Base-by-base conservation (phyloP, 1,284 basidiomycete genomes). In the Pyrrhoderma noxium region DNA sequence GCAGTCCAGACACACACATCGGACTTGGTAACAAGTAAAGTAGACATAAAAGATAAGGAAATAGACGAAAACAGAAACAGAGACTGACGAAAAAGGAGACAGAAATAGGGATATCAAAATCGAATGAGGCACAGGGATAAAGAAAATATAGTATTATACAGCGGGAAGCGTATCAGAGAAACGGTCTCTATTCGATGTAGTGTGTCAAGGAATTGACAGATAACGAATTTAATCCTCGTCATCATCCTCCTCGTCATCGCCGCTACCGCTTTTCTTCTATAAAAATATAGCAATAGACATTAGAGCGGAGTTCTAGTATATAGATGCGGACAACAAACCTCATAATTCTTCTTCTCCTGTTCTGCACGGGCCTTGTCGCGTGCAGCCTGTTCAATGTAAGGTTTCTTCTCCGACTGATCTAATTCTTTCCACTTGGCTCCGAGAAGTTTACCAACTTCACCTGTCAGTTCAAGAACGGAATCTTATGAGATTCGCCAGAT, bases 341-440 rank as follows among this genome's bases (percentile, higher is more conserved):
- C 81, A 69, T 89, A 83, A 7, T 76, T 81, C 46, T 75, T 75
- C 70, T 92, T 93, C 67, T 91, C 89, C 48, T 79, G 72, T 64
- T 91, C 90, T 38, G 86, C 88, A 52, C 92, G 80, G 56, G 74
- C 68, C 76, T 95, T 96, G 72, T 96, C 93, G 55, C 77, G 77
- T 46, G 83, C 78, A 56, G 93, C 93, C 71, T 89, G 83, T 58
- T 92, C 87, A 58, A 85, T 63, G 74, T 94, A 96, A n/a, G 93
- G 93, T 90, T 91, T 92, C 73, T 82, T 83, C 70, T 85, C 81
- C 44, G 69, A 68, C 7, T 79, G 77, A 58, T 69, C 71, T 63
- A 85, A 73, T 66, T 78, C 77, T 72, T 85, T 85, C 83, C 83
- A 86, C 69, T 79, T 82, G 57, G 75, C 75, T 50, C 83, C 83